Conservation (phyloP, 2,329 filamentous ascomycete genomes). For the Triangularia verruculosa region DNA sequence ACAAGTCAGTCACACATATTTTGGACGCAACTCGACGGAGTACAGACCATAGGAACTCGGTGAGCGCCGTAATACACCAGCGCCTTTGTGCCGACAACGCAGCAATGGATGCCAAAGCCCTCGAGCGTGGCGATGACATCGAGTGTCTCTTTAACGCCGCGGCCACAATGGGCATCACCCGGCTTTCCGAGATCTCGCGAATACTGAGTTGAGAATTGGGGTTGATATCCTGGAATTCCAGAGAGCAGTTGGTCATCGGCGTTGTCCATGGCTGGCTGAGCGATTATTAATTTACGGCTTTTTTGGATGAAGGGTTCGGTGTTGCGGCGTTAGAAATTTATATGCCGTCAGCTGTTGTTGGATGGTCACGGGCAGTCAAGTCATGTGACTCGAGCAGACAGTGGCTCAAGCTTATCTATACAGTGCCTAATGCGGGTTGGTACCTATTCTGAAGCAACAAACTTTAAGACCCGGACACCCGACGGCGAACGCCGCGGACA, state of each 20-base stretch:
- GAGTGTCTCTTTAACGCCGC: neutral
- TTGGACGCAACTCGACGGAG: neutral
- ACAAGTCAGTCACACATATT: neutral
- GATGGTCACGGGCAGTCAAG: neutral
- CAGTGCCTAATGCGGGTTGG: neutral
- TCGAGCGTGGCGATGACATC: neutral
- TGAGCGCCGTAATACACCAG: constrained; percentile 9
- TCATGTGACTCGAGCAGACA: neutral
- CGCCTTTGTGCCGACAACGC: constrained; percentile 4
- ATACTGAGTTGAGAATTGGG: constrained; percentile 32
- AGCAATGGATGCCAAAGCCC: neutral
- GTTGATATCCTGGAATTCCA: neutral
- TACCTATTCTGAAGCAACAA: too few species aligned
- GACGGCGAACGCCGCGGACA: too few species aligned
- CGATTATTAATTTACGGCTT: too few species aligned
- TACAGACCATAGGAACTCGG: constrained; percentile 4
- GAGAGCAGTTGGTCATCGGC: neutral
- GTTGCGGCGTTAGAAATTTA: neutral
- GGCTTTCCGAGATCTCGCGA: neutral
- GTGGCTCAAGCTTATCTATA: neutral
- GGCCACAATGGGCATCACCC: neutral
- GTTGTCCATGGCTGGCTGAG: neutral
- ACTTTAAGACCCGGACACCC: too few species aligned
- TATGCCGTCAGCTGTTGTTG: neutral
- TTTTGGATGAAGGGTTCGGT: neutral